These are phyloP conservation scores for Serpula lacrymans DNA, from an alignment of 768 basidiomycete species.

Conservation along the genomic window DNA sequence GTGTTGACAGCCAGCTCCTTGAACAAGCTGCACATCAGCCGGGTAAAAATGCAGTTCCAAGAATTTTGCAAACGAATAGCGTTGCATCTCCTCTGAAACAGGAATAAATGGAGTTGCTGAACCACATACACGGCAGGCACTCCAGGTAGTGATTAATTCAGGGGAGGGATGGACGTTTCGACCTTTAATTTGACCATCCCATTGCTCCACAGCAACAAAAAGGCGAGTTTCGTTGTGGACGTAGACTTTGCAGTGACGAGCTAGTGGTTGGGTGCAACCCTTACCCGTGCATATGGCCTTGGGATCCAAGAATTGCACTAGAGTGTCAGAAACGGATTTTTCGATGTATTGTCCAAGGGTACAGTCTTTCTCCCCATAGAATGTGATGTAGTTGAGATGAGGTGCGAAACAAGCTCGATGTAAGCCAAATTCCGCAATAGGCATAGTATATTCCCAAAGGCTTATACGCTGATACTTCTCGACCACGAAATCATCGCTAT, in stretches of 20 bases:
- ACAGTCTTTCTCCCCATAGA: constrained; percentile 90
- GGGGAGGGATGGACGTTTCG: constrained; percentile 54
- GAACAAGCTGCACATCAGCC: constrained; percentile 77
- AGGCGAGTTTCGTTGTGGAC: constrained; percentile 85
- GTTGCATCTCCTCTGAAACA: constrained; percentile 87
- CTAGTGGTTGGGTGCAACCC: constrained; percentile 75
- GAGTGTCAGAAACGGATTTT: constrained; percentile 62
- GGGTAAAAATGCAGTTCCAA: constrained; percentile 96
- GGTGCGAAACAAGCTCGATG: constrained; percentile 81
- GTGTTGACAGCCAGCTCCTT: constrained; percentile 87
- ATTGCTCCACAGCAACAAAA: constrained; percentile 84
- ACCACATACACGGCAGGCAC: constrained; percentile 74
- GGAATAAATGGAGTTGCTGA: constrained; percentile 85
- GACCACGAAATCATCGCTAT: constrained; percentile 81
- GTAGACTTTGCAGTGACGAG: constrained; percentile 86
- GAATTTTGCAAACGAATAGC: constrained; percentile 94
- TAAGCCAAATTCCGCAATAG: constrained; percentile 59
- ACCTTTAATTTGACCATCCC: constrained; percentile 74
- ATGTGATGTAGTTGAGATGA: constrained; percentile 66
- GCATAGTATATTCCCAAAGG: constrained; percentile 77
- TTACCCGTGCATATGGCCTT: constrained; percentile 80
- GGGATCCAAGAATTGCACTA: constrained; percentile 67
- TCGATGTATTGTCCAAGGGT: constrained; percentile 95
- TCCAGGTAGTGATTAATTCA: constrained; percentile 89
- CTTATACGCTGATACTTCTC: constrained; percentile 92